These are phyloP conservation scores for Colletotrichum sansevieriae DNA, from an alignment of 2,329 filamentous ascomycete species.

Conservation along the genomic window DNA sequence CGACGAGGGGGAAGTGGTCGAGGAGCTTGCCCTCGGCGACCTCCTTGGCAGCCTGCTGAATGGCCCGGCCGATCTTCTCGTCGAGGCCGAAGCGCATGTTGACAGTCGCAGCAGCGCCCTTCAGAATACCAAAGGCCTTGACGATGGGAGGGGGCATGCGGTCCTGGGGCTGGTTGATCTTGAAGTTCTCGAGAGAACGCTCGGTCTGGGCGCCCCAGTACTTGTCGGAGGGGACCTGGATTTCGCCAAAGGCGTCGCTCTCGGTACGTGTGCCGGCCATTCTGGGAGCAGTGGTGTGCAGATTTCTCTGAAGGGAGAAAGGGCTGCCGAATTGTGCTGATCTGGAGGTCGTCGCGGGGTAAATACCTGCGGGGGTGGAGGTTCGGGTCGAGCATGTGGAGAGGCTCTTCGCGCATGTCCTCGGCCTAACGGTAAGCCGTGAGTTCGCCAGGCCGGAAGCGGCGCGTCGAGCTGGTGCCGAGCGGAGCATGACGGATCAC, in stretches of 20 bases:
- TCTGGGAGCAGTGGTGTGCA: constrained; percentile 61
- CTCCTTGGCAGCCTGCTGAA: constrained; percentile 93
- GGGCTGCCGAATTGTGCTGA: constrained; percentile 31
- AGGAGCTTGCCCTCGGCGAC: constrained; percentile 93
- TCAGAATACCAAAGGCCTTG: constrained; percentile 95
- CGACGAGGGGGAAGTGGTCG: constrained; percentile 97
- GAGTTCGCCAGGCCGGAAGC: constrained; percentile 40
- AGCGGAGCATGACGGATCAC: constrained; percentile 35
- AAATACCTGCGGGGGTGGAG: constrained; percentile 38
- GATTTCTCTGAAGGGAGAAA: constrained; percentile 38
- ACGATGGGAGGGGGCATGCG: constrained; percentile 96
- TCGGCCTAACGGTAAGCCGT: constrained; percentile 39
- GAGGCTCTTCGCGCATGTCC: constrained; percentile 40
- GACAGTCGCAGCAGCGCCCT: constrained; percentile 94
- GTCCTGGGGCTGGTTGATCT: constrained; percentile 99
- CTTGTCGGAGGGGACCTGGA: constrained; percentile 90
- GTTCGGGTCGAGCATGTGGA: constrained; percentile 41
- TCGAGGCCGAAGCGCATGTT: constrained; percentile 92
- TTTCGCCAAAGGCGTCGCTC: constrained; percentile 97
- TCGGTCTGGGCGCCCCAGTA: constrained; percentile 99
- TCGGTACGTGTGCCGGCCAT: constrained; percentile 79
- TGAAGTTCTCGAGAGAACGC: constrained; percentile 96
- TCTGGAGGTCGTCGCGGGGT: constrained; percentile 36
- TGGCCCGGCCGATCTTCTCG: constrained; percentile 85
- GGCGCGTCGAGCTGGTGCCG: constrained; percentile 39